Evolutionary conservation across 1,284 basidiomycete species (phyloP).

Genomic region (Fomitopsis betulina): DNA sequence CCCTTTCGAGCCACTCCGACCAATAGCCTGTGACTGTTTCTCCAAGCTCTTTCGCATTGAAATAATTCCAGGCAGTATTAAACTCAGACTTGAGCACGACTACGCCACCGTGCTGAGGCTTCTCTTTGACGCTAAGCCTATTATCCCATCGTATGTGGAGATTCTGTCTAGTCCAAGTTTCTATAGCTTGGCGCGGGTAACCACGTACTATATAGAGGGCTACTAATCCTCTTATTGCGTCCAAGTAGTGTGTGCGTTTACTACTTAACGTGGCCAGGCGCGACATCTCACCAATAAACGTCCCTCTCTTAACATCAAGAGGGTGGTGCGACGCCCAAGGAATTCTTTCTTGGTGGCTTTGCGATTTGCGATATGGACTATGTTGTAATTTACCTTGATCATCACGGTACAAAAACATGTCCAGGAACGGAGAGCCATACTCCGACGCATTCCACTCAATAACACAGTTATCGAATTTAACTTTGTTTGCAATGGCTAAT

Average conservation of each 20-base stretch:
- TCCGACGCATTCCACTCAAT: neutral
- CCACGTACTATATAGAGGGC: neutral
- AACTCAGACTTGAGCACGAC: neutral
- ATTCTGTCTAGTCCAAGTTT: neutral
- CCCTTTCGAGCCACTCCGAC: neutral
- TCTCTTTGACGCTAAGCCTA: neutral
- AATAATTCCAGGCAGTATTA: neutral
- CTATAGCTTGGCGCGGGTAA: neutral
- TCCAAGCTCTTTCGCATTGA: neutral
- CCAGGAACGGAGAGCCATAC: neutral
- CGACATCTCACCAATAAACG: neutral
- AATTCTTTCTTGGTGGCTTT: neutral
- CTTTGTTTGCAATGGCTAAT: neutral
- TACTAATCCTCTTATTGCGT: neutral
- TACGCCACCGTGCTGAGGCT: neutral
- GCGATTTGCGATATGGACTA: neutral
- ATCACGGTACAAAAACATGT: neutral
- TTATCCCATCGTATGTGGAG: neutral
- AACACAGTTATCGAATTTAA: neutral
- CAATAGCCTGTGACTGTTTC: neutral
- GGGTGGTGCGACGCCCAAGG: neutral
- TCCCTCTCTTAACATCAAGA: neutral
- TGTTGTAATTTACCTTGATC: neutral
- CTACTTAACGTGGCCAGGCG: neutral
- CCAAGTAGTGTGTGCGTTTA: neutral